Conservation (phyloP, 495 filamentous ascomycete genomes). For the Trichocladium antarcticum region DNA sequence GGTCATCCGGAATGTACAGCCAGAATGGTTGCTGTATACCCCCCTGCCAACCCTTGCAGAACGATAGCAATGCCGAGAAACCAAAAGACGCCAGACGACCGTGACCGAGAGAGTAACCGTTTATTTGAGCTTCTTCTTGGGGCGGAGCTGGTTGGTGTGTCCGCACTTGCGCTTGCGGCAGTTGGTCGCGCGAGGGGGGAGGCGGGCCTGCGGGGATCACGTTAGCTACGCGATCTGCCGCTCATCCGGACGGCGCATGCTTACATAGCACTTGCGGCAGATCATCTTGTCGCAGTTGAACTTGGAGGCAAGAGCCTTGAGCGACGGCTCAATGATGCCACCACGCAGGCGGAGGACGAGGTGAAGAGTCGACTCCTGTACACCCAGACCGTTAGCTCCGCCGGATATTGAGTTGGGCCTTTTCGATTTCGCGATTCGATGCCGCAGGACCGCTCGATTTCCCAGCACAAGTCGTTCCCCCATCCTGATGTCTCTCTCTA, state of each 20-base stretch:
- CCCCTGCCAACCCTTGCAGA: slow-evolving; percentile 20
- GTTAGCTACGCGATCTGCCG: slow-evolving; percentile 10
- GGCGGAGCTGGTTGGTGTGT: slow-evolving; percentile 98
- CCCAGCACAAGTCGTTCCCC: neutral
- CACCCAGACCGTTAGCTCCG: slow-evolving; percentile 8
- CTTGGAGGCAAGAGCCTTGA: slow-evolving; percentile 96
- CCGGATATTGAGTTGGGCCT: neutral
- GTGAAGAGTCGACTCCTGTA: slow-evolving; percentile 95
- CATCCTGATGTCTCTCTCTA: neutral
- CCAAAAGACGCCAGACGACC: slow-evolving; percentile 32
- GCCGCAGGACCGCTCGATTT: neutral
- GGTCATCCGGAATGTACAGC: slow-evolving; percentile 24
- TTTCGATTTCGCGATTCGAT: neutral
- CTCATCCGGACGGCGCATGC: neutral
- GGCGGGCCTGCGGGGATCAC: slow-evolving; percentile 55
- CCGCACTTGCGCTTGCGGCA: slow-evolving; percentile 99
- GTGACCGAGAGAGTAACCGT: slow-evolving; percentile 26
- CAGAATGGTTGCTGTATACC: slow-evolving; percentile 15
- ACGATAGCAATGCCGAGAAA: slow-evolving; percentile 23
- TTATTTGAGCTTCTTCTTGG: slow-evolving; percentile 99
- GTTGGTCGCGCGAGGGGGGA: slow-evolving; percentile 97
- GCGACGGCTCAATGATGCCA: slow-evolving; percentile 97
- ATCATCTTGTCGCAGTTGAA: slow-evolving; percentile 99
- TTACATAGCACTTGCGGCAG: slow-evolving; percentile 93
- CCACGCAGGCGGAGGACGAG: slow-evolving; percentile 98